Conservation (phyloP, 441 rosid genomes). For the Eutrema salsugineum region DNA sequence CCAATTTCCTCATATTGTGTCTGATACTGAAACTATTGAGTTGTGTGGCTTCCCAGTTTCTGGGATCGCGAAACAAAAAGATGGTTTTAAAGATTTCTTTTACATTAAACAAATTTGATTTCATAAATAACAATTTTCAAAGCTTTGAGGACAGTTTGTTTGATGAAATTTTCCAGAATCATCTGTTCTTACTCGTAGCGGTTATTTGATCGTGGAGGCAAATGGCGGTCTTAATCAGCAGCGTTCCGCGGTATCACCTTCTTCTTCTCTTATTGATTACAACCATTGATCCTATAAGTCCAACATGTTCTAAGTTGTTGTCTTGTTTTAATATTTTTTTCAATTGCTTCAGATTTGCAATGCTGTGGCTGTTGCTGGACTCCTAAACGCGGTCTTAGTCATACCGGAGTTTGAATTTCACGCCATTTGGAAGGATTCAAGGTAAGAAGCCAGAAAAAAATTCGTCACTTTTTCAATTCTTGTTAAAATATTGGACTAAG, state of each 20-base stretch:
- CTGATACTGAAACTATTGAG: not conserved
- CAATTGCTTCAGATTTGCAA: slow-evolving; percentile 66
- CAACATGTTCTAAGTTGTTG: not conserved
- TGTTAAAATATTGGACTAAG: not conserved
- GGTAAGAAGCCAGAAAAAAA: slow-evolving; percentile 32
- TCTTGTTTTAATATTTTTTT: not conserved
- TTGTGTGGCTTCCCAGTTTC: slow-evolving; percentile 2
- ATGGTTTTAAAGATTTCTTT: not conserved
- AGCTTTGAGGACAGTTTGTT: not conserved
- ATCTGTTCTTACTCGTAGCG: slow-evolving; percentile 44
- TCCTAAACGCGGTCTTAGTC: slow-evolving; percentile 76
- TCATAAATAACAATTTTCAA: not conserved
- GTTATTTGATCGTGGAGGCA: slow-evolving; percentile 82
- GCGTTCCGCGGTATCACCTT: slow-evolving; percentile 74
- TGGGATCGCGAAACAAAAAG: not conserved
- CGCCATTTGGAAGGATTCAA: slow-evolving; percentile 86
- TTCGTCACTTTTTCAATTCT: not conserved
- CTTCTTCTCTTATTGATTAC: not conserved
- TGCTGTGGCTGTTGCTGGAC: slow-evolving; percentile 96
- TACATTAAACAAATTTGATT: not conserved
- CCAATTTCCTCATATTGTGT: not conserved
- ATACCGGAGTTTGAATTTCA: slow-evolving; percentile 80
- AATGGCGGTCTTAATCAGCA: slow-evolving; percentile 99
- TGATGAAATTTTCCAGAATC: slow-evolving; percentile 45
- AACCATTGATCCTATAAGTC: not conserved